These are phyloP conservation scores for Citrus inodora DNA, from an alignment of 345 rosid species.

Conservation along the genomic window DNA sequence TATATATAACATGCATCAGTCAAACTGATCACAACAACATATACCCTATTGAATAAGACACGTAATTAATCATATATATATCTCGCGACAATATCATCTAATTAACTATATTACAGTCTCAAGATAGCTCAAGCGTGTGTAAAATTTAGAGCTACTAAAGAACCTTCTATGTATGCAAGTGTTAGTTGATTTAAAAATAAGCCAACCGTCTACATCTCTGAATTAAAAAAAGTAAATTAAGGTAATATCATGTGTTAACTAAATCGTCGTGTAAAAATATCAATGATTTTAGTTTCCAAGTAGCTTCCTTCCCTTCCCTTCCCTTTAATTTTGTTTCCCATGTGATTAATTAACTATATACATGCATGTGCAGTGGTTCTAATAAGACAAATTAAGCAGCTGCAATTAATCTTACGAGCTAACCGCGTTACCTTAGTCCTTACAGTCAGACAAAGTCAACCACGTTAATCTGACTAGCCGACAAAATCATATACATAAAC, in stretches of 20 bases:
- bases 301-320: conserved; percentile 22
- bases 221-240: neutral
- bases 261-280: too few relatives aligned
- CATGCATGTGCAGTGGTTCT: neutral
- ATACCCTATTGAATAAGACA: conserved; percentile 7
- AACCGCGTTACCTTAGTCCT: neutral
- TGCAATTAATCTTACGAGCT: neutral
- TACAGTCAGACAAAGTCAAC: conserved; percentile 16
- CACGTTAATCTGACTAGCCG: conserved; percentile 13
- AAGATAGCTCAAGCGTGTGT: conserved; percentile 6
- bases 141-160: neutral
- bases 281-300: neutral
- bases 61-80: conserved; percentile 11
- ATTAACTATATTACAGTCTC: too few relatives aligned
- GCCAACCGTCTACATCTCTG: neutral
- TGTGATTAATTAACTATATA: neutral
- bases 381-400: neutral
- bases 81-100: neutral
- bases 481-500: conserved; percentile 11
- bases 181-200: neutral
- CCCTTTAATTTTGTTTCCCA: conserved; percentile 5
- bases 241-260: neutral
- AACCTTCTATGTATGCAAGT: neutral
- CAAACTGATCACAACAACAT: conserved; percentile 3
- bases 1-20: neutral